Evolutionary conservation across 2,329 filamentous ascomycete genomes (phyloP).

Genomic region (Pseudogymnoascus sp.): DNA sequence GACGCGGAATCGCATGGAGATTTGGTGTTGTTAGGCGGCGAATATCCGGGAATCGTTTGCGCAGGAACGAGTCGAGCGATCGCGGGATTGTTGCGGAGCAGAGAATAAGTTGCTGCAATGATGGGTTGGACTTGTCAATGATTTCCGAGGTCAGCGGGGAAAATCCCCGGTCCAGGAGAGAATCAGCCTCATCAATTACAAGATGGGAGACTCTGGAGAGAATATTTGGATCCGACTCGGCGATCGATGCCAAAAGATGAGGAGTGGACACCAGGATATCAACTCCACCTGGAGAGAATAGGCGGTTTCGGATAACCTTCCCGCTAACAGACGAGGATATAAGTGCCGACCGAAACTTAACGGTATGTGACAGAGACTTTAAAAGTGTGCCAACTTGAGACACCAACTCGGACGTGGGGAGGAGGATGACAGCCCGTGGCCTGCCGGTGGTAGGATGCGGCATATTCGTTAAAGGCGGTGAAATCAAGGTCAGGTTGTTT

Average conservation of each 20-base stretch:
- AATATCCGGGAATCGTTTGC: conserved; percentile 74
- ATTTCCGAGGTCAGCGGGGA: conserved; percentile 73
- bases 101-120: conserved; percentile 76
- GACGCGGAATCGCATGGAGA: conserved; percentile 87
- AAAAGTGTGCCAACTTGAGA: conserved; percentile 75
- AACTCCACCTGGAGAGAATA: conserved; percentile 75
- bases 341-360: conserved; percentile 79
- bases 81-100: conserved; percentile 95
- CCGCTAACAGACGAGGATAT: conserved; percentile 72
- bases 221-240: conserved; percentile 82
- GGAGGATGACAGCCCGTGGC: conserved; percentile 75
- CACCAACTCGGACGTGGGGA: conserved; percentile 89
- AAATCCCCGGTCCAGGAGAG: conserved; percentile 89
- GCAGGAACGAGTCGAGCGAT: conserved; percentile 79
- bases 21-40: conserved; percentile 87
- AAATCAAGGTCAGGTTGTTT: conserved; percentile 55
- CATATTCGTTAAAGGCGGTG: conserved; percentile 52
- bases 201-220: conserved; percentile 86
- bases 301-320: conserved; percentile 71
- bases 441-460: conserved; percentile 68
- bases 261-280: conserved; percentile 85
- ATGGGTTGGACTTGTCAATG: conserved; percentile 73
- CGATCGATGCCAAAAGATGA: conserved; percentile 81
- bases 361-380: conserved; percentile 73
- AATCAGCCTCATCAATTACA: conserved; percentile 92